Evolutionary conservation across 257 asterid species (phyloP).

Genomic region (Coffea eugenioides): DNA sequence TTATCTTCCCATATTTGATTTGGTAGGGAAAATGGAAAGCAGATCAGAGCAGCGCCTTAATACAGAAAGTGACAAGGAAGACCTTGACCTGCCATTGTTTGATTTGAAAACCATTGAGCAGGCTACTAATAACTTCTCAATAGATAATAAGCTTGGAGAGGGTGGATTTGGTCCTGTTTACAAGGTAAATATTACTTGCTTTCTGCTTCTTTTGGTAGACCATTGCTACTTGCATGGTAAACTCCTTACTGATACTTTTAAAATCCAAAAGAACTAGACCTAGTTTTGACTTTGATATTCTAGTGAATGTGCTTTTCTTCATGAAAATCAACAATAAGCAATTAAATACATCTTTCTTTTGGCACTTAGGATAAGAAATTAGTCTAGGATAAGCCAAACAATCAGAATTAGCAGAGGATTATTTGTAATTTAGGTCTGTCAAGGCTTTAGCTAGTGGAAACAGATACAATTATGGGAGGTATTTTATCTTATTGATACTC

Average conservation of each 20-base stretch:
- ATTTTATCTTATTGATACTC: not conserved
- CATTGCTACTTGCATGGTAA: not conserved
- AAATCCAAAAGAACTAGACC: not conserved
- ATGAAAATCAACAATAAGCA: too few species aligned
- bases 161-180: slow-evolving; percentile 65
- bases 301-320: too few species aligned
- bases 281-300: not conserved
- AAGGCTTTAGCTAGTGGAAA: too few species aligned
- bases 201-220: not conserved
- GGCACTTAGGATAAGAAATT: too few species aligned
- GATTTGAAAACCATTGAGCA: slow-evolving; percentile 21
- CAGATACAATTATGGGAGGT: too few species aligned
- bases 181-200: slow-evolving; percentile 26
- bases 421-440: too few species aligned
- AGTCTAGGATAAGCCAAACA: not conserved
- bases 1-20: not conserved
- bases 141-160: slow-evolving; percentile 42
- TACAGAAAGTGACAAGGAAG: slow-evolving; percentile 13
- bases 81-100: slow-evolving; percentile 37
- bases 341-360: too few species aligned
- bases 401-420: too few species aligned
- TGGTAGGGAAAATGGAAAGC: slow-evolving; percentile 3
- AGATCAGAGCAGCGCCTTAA: not conserved
- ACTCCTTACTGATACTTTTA: not conserved
- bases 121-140: slow-evolving; percentile 46